A percentile compares a stretch with the other conserved stretches of the same genome.
Conservation (phyloP, 2,329 filamentous ascomycete genomes). For the Phaeosphaeria sp. region DNA sequence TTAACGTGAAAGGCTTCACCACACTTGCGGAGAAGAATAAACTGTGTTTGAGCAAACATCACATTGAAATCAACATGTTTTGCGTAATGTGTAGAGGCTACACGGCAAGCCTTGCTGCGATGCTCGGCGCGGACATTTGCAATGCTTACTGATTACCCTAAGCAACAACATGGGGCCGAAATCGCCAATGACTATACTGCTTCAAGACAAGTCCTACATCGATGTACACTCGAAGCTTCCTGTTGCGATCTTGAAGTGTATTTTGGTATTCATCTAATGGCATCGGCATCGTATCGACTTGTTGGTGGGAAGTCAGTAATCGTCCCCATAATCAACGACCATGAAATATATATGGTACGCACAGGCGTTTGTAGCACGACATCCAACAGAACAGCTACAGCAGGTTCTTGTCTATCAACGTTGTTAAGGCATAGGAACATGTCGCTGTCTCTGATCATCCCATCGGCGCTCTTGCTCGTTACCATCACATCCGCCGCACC, state of each 20-base stretch:
- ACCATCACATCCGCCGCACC: constrained; percentile 10
- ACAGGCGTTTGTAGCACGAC: not conserved
- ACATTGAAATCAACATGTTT: too few species aligned
- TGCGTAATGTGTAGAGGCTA: too few species aligned
- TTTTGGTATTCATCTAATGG: not conserved
- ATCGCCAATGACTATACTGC: not conserved
- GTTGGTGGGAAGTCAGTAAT: not conserved
- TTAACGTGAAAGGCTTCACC: too few species aligned
- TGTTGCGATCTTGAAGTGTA: not conserved
- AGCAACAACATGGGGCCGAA: not conserved
- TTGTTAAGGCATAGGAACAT: not conserved
- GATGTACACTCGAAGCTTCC: not conserved
- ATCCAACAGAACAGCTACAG: too few species aligned
- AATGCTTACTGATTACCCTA: not conserved
- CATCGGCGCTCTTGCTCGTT: constrained; percentile 11
- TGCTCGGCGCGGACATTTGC: not conserved
- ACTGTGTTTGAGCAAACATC: too few species aligned
- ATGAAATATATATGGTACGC: not conserved
- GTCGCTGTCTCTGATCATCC: constrained; percentile 7
- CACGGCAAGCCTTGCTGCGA: too few species aligned
- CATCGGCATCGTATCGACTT: not conserved
- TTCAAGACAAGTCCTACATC: not conserved
- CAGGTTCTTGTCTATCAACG: not conserved
- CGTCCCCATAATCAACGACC: not conserved
- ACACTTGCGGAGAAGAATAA: too few species aligned